Conservation (phyloP, 2,329 filamentous ascomycete species). For the Neurospora sp. region DNA sequence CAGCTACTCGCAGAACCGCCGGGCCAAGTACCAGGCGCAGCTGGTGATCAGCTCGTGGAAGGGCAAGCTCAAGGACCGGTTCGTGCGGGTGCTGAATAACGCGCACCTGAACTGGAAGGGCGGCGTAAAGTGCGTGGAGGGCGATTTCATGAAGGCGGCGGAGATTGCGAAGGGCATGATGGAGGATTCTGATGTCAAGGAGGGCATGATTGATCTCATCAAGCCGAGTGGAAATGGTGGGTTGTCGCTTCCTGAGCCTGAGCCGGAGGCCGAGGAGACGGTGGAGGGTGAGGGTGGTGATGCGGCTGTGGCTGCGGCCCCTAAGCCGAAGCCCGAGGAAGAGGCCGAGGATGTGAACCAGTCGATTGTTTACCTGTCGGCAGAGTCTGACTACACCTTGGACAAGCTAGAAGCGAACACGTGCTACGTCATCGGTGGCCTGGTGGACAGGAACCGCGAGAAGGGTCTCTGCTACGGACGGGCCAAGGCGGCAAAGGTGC, state of each 20-base stretch:
- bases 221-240: conserved; percentile 23
- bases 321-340: conserved; percentile 13
- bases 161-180: conserved; percentile 59
- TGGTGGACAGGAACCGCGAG: conserved; percentile 93
- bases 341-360: conserved; percentile 26
- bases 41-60: conserved; percentile 71
- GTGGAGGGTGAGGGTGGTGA: conserved; percentile 23
- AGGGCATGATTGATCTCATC: conserved; percentile 47
- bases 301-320: background rate
- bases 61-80: conserved; percentile 65
- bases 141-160: conserved; percentile 64
- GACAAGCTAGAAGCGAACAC: conserved; percentile 76
- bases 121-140: conserved; percentile 56
- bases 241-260: conserved; percentile 23
- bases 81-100: conserved; percentile 63
- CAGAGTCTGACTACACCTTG: conserved; percentile 81
- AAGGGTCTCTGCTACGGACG: conserved; percentile 88
- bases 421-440: conserved; percentile 84
- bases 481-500: conserved; percentile 64
- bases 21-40: conserved; percentile 57
- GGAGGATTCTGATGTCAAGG: conserved; percentile 44
- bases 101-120: conserved; percentile 74
- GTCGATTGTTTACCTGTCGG: conserved; percentile 74
- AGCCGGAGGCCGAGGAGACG: conserved; percentile 17
- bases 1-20: conserved; percentile 80